These are phyloP conservation scores for Penicillium silybi DNA, from an alignment of 495 filamentous ascomycete species.

Conservation along the genomic window DNA sequence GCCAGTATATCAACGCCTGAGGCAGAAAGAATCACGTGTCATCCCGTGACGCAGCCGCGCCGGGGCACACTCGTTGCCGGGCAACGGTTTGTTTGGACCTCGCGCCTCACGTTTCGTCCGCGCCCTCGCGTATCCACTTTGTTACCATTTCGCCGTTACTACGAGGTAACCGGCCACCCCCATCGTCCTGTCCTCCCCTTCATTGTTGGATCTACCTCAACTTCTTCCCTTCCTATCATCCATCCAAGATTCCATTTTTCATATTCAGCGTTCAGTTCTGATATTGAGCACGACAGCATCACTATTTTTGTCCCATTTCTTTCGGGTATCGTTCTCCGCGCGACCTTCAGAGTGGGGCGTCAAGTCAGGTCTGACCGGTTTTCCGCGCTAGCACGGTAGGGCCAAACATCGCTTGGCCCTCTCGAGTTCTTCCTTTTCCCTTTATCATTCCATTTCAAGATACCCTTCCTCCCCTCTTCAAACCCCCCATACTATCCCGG, in stretches of 20 bases:
- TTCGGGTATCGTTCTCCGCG: conserved; percentile 28
- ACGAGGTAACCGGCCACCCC: conserved; percentile 5
- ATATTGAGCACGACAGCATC: conserved; percentile 3
- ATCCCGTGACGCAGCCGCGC: background rate
- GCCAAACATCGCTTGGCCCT: conserved; percentile 48
- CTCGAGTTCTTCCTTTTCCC: conserved; percentile 40
- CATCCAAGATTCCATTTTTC: conserved; percentile 4
- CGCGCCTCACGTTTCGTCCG: conserved; percentile 20
- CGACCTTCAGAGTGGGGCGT: conserved; percentile 41
- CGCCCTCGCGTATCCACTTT: conserved; percentile 21
- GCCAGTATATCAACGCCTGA: background rate
- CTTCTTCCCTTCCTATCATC: background rate
- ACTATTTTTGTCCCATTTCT: conserved; percentile 10
- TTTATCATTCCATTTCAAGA: conserved; percentile 38
- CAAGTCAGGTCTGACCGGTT: conserved; percentile 31
- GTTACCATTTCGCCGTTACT: conserved; percentile 9
- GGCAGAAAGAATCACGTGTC: background rate
- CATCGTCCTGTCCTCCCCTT: conserved; percentile 18
- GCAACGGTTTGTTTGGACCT: conserved; percentile 19
- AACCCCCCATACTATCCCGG: conserved; percentile 1
- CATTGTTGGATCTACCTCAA: conserved; percentile 23
- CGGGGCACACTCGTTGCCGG: conserved; percentile 9
- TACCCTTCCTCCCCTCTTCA: conserved; percentile 25
- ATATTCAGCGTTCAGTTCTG: conserved; percentile 8
- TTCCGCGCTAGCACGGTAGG: conserved; percentile 47